These are phyloP conservation scores for Scenedesmus sp. DNA, from an alignment of 163 green algal genomes.

Conservation along the genomic window DNA sequence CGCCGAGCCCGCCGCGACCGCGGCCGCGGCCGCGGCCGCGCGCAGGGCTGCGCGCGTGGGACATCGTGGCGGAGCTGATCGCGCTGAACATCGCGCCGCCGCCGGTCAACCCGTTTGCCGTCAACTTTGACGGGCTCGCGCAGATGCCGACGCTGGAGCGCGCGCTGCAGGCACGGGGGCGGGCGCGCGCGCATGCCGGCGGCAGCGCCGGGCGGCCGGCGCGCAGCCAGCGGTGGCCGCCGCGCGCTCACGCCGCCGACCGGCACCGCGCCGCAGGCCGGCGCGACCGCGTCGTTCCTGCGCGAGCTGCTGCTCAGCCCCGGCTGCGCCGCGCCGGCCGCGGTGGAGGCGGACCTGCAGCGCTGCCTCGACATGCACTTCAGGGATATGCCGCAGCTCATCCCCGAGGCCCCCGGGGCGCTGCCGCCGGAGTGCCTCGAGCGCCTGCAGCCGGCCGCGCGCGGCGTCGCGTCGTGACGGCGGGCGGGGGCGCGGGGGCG, in stretches of 20 bases:
- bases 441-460: slow-evolving; percentile 33
- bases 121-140: slow-evolving; percentile 62
- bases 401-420: slow-evolving; percentile 29
- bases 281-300: slow-evolving; percentile 58
- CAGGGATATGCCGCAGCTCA: slow-evolving; percentile 43
- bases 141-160: slow-evolving; percentile 68
- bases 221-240: no score
- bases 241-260: no score
- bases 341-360: slow-evolving; percentile 60
- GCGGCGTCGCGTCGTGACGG: no score
- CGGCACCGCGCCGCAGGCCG: slow-evolving; percentile 55
- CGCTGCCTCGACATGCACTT: slow-evolving; percentile 62
- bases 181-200: no score
- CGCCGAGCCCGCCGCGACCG: no score
- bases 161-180: slow-evolving; percentile 57
- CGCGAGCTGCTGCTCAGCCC: slow-evolving; percentile 57
- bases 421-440: slow-evolving; percentile 27
- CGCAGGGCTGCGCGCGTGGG: slow-evolving; percentile 62
- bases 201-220: no score
- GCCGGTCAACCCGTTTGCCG: slow-evolving; percentile 62
- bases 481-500: neutral
- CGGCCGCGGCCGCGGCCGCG: no score
- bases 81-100: slow-evolving; percentile 60
- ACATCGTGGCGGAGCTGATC: slow-evolving; percentile 73
- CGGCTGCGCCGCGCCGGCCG: slow-evolving; percentile 28